Evolutionary conservation across 2,329 filamentous ascomycete species (phyloP).

Genomic region (Fusarium sp.): DNA sequence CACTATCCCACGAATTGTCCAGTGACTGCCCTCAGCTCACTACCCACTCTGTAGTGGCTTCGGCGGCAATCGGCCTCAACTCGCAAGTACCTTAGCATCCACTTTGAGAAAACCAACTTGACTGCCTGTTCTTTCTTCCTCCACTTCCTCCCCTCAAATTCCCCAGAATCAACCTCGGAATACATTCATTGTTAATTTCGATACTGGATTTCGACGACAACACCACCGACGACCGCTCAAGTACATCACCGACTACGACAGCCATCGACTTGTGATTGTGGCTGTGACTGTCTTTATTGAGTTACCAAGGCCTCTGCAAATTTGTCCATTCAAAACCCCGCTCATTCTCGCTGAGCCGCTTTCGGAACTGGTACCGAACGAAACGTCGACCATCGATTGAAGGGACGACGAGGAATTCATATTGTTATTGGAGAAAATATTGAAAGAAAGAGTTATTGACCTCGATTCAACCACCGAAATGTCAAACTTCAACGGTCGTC

Average conservation of each 20-base stretch:
- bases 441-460: neutral
- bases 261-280: slow-evolving; percentile 2
- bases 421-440: neutral
- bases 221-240: slow-evolving; percentile 11
- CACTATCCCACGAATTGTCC: slow-evolving; percentile 7
- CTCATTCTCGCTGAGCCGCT: slow-evolving; percentile 28
- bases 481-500: slow-evolving; percentile 80
- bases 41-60: slow-evolving; percentile 40
- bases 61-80: slow-evolving; percentile 43
- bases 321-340: slow-evolving; percentile 43
- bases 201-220: slow-evolving; percentile 10
- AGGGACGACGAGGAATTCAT: slow-evolving; percentile 18
- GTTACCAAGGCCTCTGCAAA: slow-evolving; percentile 29
- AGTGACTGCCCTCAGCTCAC: slow-evolving; percentile 30
- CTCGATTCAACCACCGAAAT: slow-evolving; percentile 53
- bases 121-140: slow-evolving; percentile 38
- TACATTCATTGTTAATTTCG: slow-evolving; percentile 5
- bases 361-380: slow-evolving; percentile 6
- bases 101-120: slow-evolving; percentile 41
- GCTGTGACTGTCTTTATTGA: slow-evolving; percentile 4
- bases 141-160: slow-evolving; percentile 36
- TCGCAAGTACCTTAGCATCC: slow-evolving; percentile 29
- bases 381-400: slow-evolving; percentile 5
- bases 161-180: slow-evolving; percentile 29
- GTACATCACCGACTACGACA: neutral